Evolutionary conservation across 2,329 filamentous ascomycete genomes (phyloP).

Genomic region (Diaporthe velutina): DNA sequence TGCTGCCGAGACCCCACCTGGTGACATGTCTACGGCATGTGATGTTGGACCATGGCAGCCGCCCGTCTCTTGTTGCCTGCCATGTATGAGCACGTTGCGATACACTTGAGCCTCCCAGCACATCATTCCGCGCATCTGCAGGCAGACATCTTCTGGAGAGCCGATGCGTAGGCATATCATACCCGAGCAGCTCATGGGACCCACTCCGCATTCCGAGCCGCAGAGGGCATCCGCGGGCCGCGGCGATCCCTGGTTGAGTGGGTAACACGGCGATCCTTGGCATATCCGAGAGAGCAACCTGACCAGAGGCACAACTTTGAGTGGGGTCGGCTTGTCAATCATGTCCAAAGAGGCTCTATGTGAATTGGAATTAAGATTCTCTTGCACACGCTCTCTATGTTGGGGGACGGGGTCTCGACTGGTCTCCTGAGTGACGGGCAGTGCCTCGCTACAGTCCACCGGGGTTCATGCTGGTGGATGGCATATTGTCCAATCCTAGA

Average conservation of each 20-base stretch:
- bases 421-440: not conserved
- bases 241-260: not conserved
- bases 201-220: conserved; percentile 1
- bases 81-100: accelerated
- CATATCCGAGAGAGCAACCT: not conserved
- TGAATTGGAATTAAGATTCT: not conserved
- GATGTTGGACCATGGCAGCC: not conserved
- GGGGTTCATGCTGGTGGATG: no score
- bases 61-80: no score
- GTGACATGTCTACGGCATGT: not conserved
- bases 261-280: not conserved
- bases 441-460: not conserved
- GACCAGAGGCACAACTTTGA: not conserved
- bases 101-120: not conserved
- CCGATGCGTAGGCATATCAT: not conserved
- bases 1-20: conserved; percentile 4
- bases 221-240: not conserved
- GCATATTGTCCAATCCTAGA: not conserved
- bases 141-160: not conserved
- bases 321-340: not conserved
- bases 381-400: not conserved
- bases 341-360: not conserved
- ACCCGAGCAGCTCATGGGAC: not conserved
- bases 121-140: no score
- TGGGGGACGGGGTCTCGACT: not conserved